Conservation (phyloP, 495 filamentous ascomycete species). For the Clavariopsis aquatica region DNA sequence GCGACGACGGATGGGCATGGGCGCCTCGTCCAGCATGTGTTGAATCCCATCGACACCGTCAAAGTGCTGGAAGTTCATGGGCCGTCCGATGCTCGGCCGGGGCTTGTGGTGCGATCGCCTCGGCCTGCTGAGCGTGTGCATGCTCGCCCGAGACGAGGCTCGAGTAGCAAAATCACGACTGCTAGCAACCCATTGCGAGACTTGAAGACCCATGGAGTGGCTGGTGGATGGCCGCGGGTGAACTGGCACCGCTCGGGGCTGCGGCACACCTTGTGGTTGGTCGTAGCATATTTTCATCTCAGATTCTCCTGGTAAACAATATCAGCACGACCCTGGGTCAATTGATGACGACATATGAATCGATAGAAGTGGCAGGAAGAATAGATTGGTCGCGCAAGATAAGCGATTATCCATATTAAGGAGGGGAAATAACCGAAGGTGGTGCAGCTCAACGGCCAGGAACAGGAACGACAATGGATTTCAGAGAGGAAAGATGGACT, state of each 20-base stretch:
- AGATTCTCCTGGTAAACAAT: conserved; percentile 13
- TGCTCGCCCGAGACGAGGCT: conserved; percentile 32
- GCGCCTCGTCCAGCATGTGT: conserved; percentile 32
- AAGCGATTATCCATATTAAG: conserved; percentile 33
- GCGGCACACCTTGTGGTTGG: conserved; percentile 29
- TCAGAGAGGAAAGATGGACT: background rate
- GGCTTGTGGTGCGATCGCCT: conserved; percentile 27
- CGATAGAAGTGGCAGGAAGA: conserved; percentile 8
- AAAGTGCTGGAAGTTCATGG: conserved; percentile 33
- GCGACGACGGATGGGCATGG: conserved; percentile 35
- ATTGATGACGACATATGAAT: conserved; percentile 16
- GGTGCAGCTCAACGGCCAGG: conserved; percentile 26
- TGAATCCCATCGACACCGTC: conserved; percentile 31
- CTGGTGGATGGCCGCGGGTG: conserved; percentile 30
- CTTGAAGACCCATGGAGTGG: conserved; percentile 34
- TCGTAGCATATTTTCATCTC: conserved; percentile 39
- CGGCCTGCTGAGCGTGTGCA: conserved; percentile 23
- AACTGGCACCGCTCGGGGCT: conserved; percentile 26
- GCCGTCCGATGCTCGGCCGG: conserved; percentile 34
- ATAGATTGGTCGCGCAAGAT: conserved; percentile 6
- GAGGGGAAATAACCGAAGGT: conserved; percentile 18
- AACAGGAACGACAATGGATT: conserved; percentile 27
- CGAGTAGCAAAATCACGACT: conserved; percentile 36
- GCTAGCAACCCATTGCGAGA: conserved; percentile 34
- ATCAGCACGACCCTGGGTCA: conserved; percentile 11